Percentiles rank a stretch among this genome's conserved stretches.
These are phyloP conservation scores for Pseudocercospora pini-densiflorae DNA, from an alignment of 2,329 filamentous ascomycete species.

Conservation along the genomic window DNA sequence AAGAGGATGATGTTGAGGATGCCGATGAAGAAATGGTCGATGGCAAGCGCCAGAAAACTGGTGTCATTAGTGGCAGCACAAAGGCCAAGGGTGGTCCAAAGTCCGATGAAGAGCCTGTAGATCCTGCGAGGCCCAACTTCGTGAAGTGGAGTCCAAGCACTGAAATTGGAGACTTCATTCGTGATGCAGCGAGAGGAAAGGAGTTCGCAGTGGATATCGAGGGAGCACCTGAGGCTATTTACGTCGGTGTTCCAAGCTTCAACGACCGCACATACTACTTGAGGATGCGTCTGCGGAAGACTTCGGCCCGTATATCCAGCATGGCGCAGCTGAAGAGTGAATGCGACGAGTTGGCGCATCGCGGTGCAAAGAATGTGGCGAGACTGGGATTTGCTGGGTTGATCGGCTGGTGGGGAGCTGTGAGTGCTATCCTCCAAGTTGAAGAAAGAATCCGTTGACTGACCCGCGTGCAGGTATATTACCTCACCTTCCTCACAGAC, in stretches of 20 bases:
- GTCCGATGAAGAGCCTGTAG: constrained; percentile 20
- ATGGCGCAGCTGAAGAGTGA: constrained; percentile 78
- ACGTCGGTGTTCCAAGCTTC: constrained; percentile 84
- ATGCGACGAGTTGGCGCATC: constrained; percentile 78
- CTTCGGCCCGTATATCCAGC: constrained; percentile 68
- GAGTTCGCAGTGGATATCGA: constrained; percentile 87
- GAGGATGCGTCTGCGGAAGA: constrained; percentile 74
- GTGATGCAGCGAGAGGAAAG: constrained; percentile 80
- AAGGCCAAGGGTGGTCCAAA: constrained; percentile 51
- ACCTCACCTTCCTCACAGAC: constrained; percentile 69
- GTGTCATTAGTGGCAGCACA: constrained; percentile 41
- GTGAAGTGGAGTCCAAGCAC: constrained; percentile 88
- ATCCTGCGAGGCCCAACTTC: constrained; percentile 63
- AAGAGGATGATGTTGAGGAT: constrained; percentile 40
- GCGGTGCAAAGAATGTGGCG: constrained; percentile 76
- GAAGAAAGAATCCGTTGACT: neutral
- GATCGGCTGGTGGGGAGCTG: constrained; percentile 77
- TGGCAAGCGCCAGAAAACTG: constrained; percentile 53
- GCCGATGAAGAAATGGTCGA: constrained; percentile 57
- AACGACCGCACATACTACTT: constrained; percentile 89
- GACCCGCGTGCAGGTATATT: constrained; percentile 59
- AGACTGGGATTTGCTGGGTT: constrained; percentile 77
- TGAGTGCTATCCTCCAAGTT: neutral
- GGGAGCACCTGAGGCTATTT: constrained; percentile 68
- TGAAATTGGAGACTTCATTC: constrained; percentile 92